Percentiles rank a stretch among this genome's conserved stretches.
phyloP scores from a whole-genome alignment of 495 filamentous ascomycete genomes.

The Echria macrotheca region DNA sequence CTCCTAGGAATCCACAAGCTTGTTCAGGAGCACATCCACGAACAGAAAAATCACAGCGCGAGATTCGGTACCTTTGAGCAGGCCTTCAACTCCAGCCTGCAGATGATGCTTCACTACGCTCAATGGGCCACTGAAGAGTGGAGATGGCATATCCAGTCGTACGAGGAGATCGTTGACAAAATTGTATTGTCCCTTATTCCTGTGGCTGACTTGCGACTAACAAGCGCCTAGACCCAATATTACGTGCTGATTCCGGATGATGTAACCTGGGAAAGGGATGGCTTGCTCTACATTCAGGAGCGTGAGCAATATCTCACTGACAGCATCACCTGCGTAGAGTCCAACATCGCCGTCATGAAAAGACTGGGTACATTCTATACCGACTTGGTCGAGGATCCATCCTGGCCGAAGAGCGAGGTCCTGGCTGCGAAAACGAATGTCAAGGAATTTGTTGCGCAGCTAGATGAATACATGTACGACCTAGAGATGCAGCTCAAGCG shows the following conservation, averaged over 20 bases:
- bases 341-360: conserved; percentile 4
- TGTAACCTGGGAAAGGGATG: neutral
- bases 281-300: neutral
- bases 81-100: conserved; percentile 2
- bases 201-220: neutral
- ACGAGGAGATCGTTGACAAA: neutral
- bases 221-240: neutral
- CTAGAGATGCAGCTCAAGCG: neutral
- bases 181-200: neutral
- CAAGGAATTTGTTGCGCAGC: neutral
- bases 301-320: neutral
- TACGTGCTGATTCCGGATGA: neutral
- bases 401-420: conserved; percentile 1
- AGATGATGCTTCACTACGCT: conserved; percentile 1
- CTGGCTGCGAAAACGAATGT: neutral
- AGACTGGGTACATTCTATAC: conserved; percentile 2
- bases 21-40: conserved; percentile 4
- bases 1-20: conserved; percentile 1
- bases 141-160: conserved; percentile 4
- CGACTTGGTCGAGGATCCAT: conserved; percentile 1
- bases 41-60: neutral
- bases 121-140: conserved; percentile 6
- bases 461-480: conserved; percentile 2
- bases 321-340: conserved; percentile 3
- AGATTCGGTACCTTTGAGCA: neutral